These are phyloP conservation scores for Fusarium sp. DNA, from an alignment of 2,329 filamentous ascomycete genomes.

Conservation along the genomic window DNA sequence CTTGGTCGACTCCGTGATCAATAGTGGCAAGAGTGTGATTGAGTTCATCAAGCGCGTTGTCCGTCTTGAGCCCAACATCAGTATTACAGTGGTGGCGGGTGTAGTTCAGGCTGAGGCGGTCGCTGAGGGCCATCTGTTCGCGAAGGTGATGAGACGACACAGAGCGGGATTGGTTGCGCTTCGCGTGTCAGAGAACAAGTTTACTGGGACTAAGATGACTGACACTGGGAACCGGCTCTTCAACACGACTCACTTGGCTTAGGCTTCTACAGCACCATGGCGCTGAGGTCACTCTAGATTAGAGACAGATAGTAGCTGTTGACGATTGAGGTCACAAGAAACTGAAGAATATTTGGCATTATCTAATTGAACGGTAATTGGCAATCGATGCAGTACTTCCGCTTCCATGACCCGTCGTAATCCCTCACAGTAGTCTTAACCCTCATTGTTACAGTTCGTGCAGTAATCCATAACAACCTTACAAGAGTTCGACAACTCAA, in stretches of 20 bases:
- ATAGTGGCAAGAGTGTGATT: conserved; percentile 46
- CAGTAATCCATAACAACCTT: conserved; percentile 17
- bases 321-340: too few relatives aligned
- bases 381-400: rapidly evolving
- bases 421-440: background rate
- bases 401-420: too few relatives aligned
- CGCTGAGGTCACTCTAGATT: too few relatives aligned
- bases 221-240: conserved; percentile 69
- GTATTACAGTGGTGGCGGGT: conserved; percentile 63
- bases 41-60: conserved; percentile 46
- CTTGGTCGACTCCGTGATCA: conserved; percentile 69
- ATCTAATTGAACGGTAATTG: background rate
- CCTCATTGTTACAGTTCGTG: conserved; percentile 1
- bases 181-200: conserved; percentile 64
- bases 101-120: conserved; percentile 57
- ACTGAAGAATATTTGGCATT: background rate
- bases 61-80: conserved; percentile 46
- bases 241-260: conserved; percentile 60
- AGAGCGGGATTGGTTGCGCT: conserved; percentile 58
- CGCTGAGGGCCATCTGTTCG: conserved; percentile 6
- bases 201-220: conserved; percentile 57
- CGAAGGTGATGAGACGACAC: conserved; percentile 23
- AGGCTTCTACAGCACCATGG: background rate
- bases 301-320: rapidly evolving
- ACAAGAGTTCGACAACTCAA: conserved; percentile 14